Base-by-base conservation (phyloP, 2,329 filamentous ascomycete species). In the Pyricularia grisea region DNA sequence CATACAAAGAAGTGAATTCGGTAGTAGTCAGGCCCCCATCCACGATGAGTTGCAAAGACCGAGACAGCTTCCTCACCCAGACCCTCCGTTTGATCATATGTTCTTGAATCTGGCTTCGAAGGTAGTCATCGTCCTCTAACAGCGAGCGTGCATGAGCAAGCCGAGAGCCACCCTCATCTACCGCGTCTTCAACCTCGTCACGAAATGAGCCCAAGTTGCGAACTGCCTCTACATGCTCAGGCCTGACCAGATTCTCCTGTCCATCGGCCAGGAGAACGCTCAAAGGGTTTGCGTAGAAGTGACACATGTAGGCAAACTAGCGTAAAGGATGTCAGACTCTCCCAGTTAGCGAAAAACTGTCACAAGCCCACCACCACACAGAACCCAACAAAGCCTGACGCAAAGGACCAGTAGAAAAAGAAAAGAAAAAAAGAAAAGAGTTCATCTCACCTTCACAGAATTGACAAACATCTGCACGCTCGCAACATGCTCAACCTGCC, bases 271-370 rank as follows among this genome's bases (percentile, higher is more conserved):
- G 77, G 42, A 94, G 83, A 4, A 92, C 77, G 71, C 88, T 92
- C 3, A 93, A 81, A 0, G 90, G 87, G 73, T 93, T 94, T 58
- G 90, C 90, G 73, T 92, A 94, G 75, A 92, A 94, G 76, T 93
- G 91, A 69, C 90, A 92, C 92, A 96, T 94, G 75, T 93, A 93
- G 0, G 90, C 88, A 78, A 94, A 95, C 86, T 92, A 33, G 42
- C 42, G 42, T 50, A n/a, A 9, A n/a, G 10, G 4, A 28, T 64
- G 1, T 64, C 17, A 76, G 14, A 28, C 63, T 4, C 3, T 6
- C 5, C 7, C 68, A 67, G 70, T 80, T 70, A 75, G 74, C 67
- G n/a, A 50, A 50, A 50, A 17, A n/a, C 42, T n/a, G 42, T 50
- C 20, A 2, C 36, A 42, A 42, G 36, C 14, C 12, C 31, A 55